A percentile compares a stretch with the other conserved stretches of the same genome.
Conservation (phyloP, 768 basidiomycete species). For the Naganishia randhawae region DNA sequence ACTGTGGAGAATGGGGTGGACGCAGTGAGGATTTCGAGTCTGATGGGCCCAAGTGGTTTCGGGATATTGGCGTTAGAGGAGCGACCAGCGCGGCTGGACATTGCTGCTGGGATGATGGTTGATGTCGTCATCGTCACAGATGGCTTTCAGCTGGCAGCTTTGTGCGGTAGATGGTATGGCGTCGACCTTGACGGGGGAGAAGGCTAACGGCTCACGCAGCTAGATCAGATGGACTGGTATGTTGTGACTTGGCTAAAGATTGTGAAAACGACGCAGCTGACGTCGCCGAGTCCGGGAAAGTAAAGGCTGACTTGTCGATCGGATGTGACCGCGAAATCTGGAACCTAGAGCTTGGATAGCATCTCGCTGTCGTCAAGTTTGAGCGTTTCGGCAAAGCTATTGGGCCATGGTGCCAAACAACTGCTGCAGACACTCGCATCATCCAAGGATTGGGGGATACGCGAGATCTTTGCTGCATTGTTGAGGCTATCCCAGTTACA, state of each 20-base stretch:
- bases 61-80: not conserved
- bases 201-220: too few species aligned
- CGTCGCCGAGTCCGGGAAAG: not conserved
- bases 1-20: not conserved
- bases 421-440: too few species aligned
- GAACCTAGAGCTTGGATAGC: not conserved
- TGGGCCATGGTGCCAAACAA: too few species aligned
- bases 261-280: not conserved
- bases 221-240: too few species aligned
- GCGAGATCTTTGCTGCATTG: too few species aligned
- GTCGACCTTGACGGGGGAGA: too few species aligned
- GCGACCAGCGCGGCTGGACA: not conserved
- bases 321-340: not conserved
- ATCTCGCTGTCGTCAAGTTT: too few species aligned
- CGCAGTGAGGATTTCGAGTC: not conserved
- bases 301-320: too few species aligned
- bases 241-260: too few species aligned
- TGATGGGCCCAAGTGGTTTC: not conserved
- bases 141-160: not conserved
- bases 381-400: too few species aligned
- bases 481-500: too few species aligned
- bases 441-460: too few species aligned
- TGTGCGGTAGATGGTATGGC: not conserved
- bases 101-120: conserved; percentile 1
- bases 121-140: not conserved